Evolutionary conservation across 805 yeast species (phyloP).

Genomic region (Hanseniaspora clermontiae): DNA sequence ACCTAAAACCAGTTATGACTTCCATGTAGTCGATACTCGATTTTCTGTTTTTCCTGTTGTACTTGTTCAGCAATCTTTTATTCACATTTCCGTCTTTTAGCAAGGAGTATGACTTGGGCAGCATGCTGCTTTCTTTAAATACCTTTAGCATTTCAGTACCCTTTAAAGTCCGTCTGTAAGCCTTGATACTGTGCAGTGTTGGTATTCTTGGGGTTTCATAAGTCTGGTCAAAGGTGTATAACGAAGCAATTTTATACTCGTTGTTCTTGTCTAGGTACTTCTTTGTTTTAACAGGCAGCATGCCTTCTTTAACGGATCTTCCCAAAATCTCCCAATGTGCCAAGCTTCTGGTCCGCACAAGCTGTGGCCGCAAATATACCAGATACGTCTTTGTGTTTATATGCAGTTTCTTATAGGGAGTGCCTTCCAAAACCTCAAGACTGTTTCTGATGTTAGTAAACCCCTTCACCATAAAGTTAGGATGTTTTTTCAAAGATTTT

Average conservation of each 20-base stretch:
- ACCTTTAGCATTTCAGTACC: slow-evolving; percentile 20
- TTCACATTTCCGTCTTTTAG: slow-evolving; percentile 11
- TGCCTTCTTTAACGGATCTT: slow-evolving; percentile 15
- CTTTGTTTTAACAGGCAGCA: slow-evolving; percentile 14
- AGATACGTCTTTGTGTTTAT: not conserved
- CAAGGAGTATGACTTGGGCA: slow-evolving; percentile 20
- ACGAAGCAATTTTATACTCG: slow-evolving; percentile 9
- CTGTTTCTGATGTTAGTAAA: not conserved
- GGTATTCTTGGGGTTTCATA: slow-evolving; percentile 17
- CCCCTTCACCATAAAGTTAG: slow-evolving; percentile 8
- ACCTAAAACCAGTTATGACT: slow-evolving; percentile 24
- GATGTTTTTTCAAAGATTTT: slow-evolving; percentile 14
- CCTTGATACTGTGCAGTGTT: slow-evolving; percentile 15
- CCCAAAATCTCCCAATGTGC: slow-evolving; percentile 24
- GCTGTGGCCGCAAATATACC: slow-evolving; percentile 15
- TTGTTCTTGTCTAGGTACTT: not conserved
- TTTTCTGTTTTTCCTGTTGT: not conserved
- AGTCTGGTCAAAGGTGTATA: slow-evolving; percentile 22
- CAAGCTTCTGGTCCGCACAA: slow-evolving; percentile 18
- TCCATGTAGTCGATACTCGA: slow-evolving; percentile 17
- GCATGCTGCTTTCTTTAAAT: slow-evolving; percentile 13
- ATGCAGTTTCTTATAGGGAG: slow-evolving; percentile 14
- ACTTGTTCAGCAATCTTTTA: slow-evolving; percentile 12
- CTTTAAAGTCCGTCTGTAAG: slow-evolving; percentile 17
- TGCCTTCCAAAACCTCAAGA: not conserved